Evolutionary conservation across 176 grass and related monocot genomes (phyloP), one percentile per base, ranked within the genome.

Genomic region (Musa acuminata): DNA sequence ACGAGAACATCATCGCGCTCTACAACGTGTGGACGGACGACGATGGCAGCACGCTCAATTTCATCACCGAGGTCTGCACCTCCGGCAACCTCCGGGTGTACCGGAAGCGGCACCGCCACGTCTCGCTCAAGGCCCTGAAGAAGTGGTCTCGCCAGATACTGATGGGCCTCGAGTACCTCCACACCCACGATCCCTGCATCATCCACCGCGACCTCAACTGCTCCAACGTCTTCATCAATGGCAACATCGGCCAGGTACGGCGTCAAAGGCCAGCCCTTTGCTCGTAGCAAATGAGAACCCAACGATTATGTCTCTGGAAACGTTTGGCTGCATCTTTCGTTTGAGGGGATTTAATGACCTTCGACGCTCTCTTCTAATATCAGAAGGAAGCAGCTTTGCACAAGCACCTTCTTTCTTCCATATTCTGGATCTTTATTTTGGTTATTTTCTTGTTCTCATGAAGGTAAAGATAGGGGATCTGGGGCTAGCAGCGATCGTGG

Each of bases 141-240:
- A 99, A 94, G 84, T 99, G 95, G 95, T 88, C 90, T 25, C 55
- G 82, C 7, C 95, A 99, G 84, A 85, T 99, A 72, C 86, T 99
- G 23, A 71, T 78, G 65, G 95, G 95, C 0, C 88, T 99, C 76
- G 67, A 99, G 77, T 89, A 94, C 77, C 87, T 99, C 69, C 91
- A 94, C 80, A 89, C 83, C 8, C 88, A 94, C 23, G 95, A 94
- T 10, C 95, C 90, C 9, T 99, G 95, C 81, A 88, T 99, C 84
- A 99, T 99, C 72, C 95, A 99, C 78, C 88, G 95, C 27, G 91
- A 99, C 43, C 88, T 99, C 78, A 99, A 99, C 73, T 99, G 95
- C 86, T 94, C 90, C 82, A 99, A 99, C 77, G 85, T 99, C 25
- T 99, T 99, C 86, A 99, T 99, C 91, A 99, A 99, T 67, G 95